These are phyloP conservation scores for Phytophthora vignae DNA, from an alignment of 352 stramenopile genomes.

Conservation along the genomic window DNA sequence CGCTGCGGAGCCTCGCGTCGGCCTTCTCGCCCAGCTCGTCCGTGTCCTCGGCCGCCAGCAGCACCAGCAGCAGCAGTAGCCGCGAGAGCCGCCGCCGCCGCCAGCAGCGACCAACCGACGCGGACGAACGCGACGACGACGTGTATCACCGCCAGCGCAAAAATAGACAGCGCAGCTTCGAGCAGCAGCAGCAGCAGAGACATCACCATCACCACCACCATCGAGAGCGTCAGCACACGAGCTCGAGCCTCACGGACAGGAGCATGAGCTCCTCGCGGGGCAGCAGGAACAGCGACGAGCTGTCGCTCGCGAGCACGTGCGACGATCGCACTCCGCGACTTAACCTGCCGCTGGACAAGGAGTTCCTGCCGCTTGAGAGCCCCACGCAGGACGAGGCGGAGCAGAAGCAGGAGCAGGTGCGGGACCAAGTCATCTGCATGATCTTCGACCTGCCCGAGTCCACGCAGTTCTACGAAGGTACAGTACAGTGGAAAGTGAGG, in stretches of 20 bases:
- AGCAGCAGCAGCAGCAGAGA: conserved; percentile 20
- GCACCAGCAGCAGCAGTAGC: conserved; percentile 4
- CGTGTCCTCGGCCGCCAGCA: conserved; percentile 26
- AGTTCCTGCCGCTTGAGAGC: conserved; percentile 54
- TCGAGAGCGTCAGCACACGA: conserved; percentile 22
- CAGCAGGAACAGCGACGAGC: conserved; percentile 40
- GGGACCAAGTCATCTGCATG: conserved; percentile 88
- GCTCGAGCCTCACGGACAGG: conserved; percentile 30
- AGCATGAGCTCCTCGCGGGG: conserved; percentile 34
- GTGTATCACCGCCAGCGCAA: conserved; percentile 31
- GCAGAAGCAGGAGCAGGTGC: conserved; percentile 58
- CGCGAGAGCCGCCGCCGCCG: conserved; percentile 21
- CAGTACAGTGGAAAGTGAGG: conserved; percentile 7
- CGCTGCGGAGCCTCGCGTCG: conserved; percentile 10
- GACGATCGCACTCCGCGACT: conserved; percentile 20
- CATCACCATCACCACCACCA: neutral
- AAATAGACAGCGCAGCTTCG: conserved; percentile 26
- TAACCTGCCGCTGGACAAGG: conserved; percentile 54
- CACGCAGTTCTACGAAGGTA: conserved; percentile 85
- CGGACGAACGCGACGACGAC: conserved; percentile 15
- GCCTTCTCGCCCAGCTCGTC: conserved; percentile 33
- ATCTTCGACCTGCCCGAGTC: conserved; percentile 82
- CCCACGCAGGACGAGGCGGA: conserved; percentile 35
- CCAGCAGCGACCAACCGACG: conserved; percentile 1
- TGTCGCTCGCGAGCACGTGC: conserved; percentile 34